phyloP scores from a whole-genome alignment of 805 yeast species.

The Zygoascus flipseniorum region DNA sequence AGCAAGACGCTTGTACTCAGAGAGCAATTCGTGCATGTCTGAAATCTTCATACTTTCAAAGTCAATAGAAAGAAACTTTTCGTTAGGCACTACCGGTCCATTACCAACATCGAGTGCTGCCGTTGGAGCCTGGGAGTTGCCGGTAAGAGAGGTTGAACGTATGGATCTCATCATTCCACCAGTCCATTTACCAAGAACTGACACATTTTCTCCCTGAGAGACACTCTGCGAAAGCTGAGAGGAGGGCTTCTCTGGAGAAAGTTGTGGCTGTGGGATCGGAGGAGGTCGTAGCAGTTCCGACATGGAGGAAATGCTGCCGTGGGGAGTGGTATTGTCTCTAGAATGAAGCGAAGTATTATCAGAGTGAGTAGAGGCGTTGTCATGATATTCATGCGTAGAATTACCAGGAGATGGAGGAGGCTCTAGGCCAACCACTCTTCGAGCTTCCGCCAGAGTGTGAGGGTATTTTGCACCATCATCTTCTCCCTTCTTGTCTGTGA shows the following conservation, averaged over 20 bases:
- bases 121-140: not conserved
- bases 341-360: not conserved
- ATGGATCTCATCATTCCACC: slow-evolving; percentile 13
- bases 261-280: not conserved
- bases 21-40: slow-evolving; percentile 28
- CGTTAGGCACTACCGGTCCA: slow-evolving; percentile 12
- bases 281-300: not conserved
- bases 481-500: slow-evolving; percentile 10
- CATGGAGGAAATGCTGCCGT: not conserved
- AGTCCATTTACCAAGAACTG: slow-evolving; percentile 8
- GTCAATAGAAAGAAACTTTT: slow-evolving; percentile 16
- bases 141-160: slow-evolving; percentile 9
- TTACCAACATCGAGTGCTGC: not conserved
- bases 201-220: not conserved
- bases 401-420: slow-evolving; percentile 6
- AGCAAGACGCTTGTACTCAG: slow-evolving; percentile 32
- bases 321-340: not conserved
- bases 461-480: slow-evolving; percentile 12
- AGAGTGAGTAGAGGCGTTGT: not conserved
- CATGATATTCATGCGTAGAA: slow-evolving; percentile 3
- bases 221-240: not conserved
- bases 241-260: not conserved
- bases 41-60: slow-evolving; percentile 27
- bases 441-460: slow-evolving; percentile 19
- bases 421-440: slow-evolving; percentile 18